Evolutionary conservation across 805 yeast genomes (phyloP).

Genomic region (Candida khao-thaluensis): DNA sequence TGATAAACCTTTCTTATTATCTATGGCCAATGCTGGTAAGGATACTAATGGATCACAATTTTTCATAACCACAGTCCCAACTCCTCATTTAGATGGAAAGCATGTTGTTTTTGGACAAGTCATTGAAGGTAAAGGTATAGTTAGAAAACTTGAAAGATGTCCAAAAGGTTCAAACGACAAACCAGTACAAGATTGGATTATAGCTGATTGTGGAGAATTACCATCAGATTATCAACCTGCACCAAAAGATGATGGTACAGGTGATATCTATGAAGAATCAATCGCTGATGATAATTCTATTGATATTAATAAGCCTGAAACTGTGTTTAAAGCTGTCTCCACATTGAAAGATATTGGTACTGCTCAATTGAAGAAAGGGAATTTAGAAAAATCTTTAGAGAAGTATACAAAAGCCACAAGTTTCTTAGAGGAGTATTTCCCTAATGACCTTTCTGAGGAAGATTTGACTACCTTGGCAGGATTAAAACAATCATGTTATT

Average conservation of each 20-base stretch:
- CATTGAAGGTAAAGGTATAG: constrained; percentile 73
- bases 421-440: constrained; percentile 71
- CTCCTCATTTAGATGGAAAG: constrained; percentile 93
- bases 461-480: constrained; percentile 49
- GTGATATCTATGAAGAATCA: constrained; percentile 76
- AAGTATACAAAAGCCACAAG: constrained; percentile 75
- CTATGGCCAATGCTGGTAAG: constrained; percentile 98
- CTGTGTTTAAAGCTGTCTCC: constrained; percentile 65
- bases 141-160: constrained; percentile 71
- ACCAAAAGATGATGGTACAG: constrained; percentile 72
- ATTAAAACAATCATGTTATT: constrained; percentile 60
- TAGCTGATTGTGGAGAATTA: constrained; percentile 77
- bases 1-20: constrained; percentile 80
- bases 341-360: constrained; percentile 78
- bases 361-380: constrained; percentile 63
- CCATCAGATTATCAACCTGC: constrained; percentile 57
- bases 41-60: constrained; percentile 96
- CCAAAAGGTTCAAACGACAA: constrained; percentile 66
- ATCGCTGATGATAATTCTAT: constrained; percentile 72
- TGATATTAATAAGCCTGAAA: constrained; percentile 56
- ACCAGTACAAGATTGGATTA: constrained; percentile 69
- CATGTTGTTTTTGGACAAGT: constrained; percentile 97
- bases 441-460: constrained; percentile 61
- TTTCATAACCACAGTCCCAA: constrained; percentile 86
- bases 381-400: constrained; percentile 52